Evolutionary conservation across 1,284 basidiomycete genomes (phyloP), one percentile per base, ranked within the genome.

Genomic region (Naganishia liquefaciens): DNA sequence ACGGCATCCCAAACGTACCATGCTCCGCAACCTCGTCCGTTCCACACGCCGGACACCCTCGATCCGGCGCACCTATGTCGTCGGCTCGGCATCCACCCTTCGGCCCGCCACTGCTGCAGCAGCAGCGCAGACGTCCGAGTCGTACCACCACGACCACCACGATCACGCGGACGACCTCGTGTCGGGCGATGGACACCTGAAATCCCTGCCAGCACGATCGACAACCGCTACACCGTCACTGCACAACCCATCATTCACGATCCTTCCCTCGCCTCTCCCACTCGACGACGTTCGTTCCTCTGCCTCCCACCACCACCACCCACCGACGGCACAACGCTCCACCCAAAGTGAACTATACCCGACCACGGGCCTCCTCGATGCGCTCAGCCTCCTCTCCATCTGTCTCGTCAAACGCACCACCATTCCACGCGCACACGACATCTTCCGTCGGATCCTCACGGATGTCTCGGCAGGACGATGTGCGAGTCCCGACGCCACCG

Each of bases 301-400:
- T 7, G 30, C 30, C 19, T 11, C 37, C n/a, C 27, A 21, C 28
- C 17, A 9, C 30, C 9, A 10, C 13, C 23, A 0, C 5, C 25
- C 40, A 11, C 2, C 13, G 72, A 2, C 51, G 44, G 53, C 71
- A 63, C 74, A 25, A 9, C 21, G 61, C 23, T 27, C 46, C 54
- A 5, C 64, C 68, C 73, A 75, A 39, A 43, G 69, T 17, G 54
- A 67, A 3, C 70, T 78, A 15, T 79, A 77, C 68, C 73, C 74
- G 11, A 55, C 75, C 2, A 74, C 76, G 1, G 69, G 72, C 10
- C 69, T 75, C 11, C 64, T 79, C 40, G 77, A 78, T 62, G 69
- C 73, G 10, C 63, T 76, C 15, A 74, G 75, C 7, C 74, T 79
- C 69, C 75, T 79, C 21, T 72, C 71, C 5, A 75, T 79, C 50